These are phyloP conservation scores for Cercospora beticola DNA, from an alignment of 2,329 filamentous ascomycete genomes.

Conservation along the genomic window DNA sequence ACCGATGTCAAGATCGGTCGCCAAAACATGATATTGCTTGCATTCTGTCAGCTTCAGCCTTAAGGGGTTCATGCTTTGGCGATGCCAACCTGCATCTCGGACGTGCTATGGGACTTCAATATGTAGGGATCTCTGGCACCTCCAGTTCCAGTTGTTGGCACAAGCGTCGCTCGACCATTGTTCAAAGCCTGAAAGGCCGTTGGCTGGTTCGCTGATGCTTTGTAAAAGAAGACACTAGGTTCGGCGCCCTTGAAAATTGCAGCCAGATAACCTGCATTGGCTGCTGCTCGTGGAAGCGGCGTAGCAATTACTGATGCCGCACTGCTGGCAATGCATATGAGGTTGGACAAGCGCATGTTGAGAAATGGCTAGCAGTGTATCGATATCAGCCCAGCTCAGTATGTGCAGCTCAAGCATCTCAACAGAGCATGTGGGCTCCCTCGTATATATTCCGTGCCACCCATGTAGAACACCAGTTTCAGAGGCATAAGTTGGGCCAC, in stretches of 20 bases:
- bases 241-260: neutral
- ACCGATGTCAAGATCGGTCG: neutral
- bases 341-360: neutral
- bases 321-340: neutral
- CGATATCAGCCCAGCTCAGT: neutral
- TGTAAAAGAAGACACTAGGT: conserved; percentile 5
- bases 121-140: conserved; percentile 1
- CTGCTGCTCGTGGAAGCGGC: neutral
- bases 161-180: neutral
- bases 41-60: neutral
- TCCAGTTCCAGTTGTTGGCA: neutral
- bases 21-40: neutral
- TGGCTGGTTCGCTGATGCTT: neutral
- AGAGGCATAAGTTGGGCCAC: neutral
- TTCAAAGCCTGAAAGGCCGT: neutral
- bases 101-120: neutral
- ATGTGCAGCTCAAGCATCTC: neutral
- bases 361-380: neutral
- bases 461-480: neutral
- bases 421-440: neutral
- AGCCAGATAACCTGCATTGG: neutral
- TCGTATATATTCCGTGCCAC: neutral
- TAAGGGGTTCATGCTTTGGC: neutral
- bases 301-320: neutral
- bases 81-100: neutral